Evolutionary conservation across 2,329 filamentous ascomycete genomes (phyloP).

Genomic region (Diplodia seriata): DNA sequence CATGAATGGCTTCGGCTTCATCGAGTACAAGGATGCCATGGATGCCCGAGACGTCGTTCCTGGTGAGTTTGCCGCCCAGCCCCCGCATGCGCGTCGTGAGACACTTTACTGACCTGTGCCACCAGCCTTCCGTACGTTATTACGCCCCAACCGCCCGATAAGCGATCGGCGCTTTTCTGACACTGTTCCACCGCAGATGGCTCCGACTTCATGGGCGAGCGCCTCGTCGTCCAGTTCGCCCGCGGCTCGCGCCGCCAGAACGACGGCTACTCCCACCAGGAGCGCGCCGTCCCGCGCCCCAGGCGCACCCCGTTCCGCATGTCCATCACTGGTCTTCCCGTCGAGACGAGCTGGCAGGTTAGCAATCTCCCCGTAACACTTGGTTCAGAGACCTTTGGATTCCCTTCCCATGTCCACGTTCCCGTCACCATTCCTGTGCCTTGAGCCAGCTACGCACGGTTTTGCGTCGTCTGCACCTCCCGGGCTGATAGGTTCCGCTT

Average conservation of each 20-base stretch:
- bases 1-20: slow-evolving; percentile 99
- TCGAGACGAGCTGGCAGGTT: slow-evolving; percentile 99
- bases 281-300: slow-evolving; percentile 77
- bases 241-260: slow-evolving; percentile 79
- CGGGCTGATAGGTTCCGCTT: slow-evolving; percentile 30
- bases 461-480: slow-evolving; percentile 20
- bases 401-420: slow-evolving; percentile 29
- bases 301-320: slow-evolving; percentile 95
- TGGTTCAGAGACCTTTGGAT: slow-evolving; percentile 49
- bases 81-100: slow-evolving; percentile 32
- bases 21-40: slow-evolving; percentile 98
- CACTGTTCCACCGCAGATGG: slow-evolving; percentile 69
- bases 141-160: slow-evolving; percentile 32
- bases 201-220: slow-evolving; percentile 96
- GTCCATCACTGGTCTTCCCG: slow-evolving; percentile 95
- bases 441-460: slow-evolving; percentile 28
- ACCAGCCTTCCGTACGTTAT: slow-evolving; percentile 63
- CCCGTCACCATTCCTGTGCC: slow-evolving; percentile 29
- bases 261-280: slow-evolving; percentile 67
- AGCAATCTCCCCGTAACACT: slow-evolving; percentile 66
- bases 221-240: slow-evolving; percentile 96
- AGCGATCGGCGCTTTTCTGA: slow-evolving; percentile 30
- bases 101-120: slow-evolving; percentile 38
- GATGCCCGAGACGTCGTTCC: slow-evolving; percentile 98
- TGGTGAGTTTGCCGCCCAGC: slow-evolving; percentile 65